Evolutionary conservation across 2,329 filamentous ascomycete genomes (phyloP).

Genomic region (Fusarium heterosporum): DNA sequence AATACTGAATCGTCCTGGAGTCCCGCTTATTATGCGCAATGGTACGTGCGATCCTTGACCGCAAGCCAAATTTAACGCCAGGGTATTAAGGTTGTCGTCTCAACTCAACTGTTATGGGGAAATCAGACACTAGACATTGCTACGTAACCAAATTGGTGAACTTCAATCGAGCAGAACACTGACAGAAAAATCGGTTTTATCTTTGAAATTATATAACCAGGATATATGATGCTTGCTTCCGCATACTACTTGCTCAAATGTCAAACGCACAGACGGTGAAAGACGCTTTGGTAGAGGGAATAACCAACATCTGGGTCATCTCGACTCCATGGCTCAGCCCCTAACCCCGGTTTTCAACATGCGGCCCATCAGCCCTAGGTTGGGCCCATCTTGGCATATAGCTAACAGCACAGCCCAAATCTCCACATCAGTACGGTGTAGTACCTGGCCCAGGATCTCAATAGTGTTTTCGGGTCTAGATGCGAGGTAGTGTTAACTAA

Average conservation of each 20-base stretch:
- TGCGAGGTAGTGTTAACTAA: neutral
- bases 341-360: too few species aligned
- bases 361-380: neutral
- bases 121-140: too few species aligned
- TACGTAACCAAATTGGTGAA: too few species aligned
- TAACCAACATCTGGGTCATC: neutral
- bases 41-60: too few species aligned
- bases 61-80: neutral
- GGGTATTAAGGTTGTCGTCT: neutral
- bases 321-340: neutral
- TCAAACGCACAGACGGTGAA: too few species aligned
- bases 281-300: too few species aligned
- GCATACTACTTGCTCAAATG: too few species aligned
- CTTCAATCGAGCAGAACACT: too few species aligned
- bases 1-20: accelerated
- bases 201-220: too few species aligned
- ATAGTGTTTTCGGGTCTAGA: accelerated
- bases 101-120: neutral
- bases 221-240: too few species aligned
- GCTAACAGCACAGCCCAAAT: neutral
- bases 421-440: too few species aligned
- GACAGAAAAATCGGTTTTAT: too few species aligned
- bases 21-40: neutral
- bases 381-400: neutral
- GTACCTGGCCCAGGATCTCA: neutral